phyloP scores from a whole-genome alignment of 1,284 basidiomycete genomes.

The Pascua sp. region DNA sequence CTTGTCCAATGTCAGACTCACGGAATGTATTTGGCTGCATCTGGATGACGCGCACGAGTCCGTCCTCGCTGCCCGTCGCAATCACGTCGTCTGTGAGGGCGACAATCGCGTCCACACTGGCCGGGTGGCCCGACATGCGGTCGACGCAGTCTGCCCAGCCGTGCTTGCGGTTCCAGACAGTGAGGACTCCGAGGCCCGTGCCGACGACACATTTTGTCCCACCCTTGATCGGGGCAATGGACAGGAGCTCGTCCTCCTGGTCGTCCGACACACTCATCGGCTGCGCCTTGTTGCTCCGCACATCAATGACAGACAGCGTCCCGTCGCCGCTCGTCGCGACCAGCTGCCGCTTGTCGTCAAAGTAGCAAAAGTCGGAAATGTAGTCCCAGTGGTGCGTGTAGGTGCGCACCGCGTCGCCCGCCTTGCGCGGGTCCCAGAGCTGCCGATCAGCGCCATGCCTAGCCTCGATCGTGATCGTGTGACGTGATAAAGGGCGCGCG shows the following conservation, averaged over 20 bases:
- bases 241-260: conserved; percentile 91
- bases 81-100: conserved; percentile 64
- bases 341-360: conserved; percentile 77
- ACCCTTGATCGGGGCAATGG: conserved; percentile 77
- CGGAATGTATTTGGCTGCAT: conserved; percentile 80
- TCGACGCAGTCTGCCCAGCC: conserved; percentile 87
- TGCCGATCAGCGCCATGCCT: conserved; percentile 33
- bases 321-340: conserved; percentile 90
- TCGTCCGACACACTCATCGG: conserved; percentile 81
- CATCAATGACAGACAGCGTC: conserved; percentile 82
- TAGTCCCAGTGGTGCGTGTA: conserved; percentile 93
- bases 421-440: conserved; percentile 83
- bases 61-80: conserved; percentile 89
- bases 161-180: conserved; percentile 78
- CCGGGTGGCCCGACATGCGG: conserved; percentile 83
- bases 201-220: conserved; percentile 80
- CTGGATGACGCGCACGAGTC: conserved; percentile 82
- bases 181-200: conserved; percentile 85
- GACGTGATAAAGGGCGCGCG: not conserved
- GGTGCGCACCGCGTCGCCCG: conserved; percentile 58
- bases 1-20: conserved; percentile 22
- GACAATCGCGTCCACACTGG: conserved; percentile 80
- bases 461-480: too few species aligned
- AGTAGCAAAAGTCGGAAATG: conserved; percentile 87
- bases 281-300: conserved; percentile 68